Evolutionary conservation across 2,329 filamentous ascomycete species (phyloP).

Genomic region (Pseudogymnoascus pannorum): DNA sequence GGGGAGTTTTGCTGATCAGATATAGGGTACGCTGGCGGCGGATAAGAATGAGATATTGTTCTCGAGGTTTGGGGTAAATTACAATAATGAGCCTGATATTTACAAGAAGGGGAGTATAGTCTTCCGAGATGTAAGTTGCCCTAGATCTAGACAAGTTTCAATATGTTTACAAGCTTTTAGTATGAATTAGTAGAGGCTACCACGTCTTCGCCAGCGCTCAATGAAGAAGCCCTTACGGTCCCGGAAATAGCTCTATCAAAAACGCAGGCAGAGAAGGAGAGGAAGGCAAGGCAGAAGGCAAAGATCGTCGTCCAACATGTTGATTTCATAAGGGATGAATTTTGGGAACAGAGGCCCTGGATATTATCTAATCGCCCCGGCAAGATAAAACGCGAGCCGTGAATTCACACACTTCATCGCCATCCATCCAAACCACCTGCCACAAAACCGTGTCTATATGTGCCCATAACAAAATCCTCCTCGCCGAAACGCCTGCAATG

Average conservation of each 20-base stretch:
- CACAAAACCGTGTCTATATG: not conserved
- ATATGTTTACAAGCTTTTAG: conserved; percentile 32
- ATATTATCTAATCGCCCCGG: conserved; percentile 68
- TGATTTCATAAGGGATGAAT: conserved; percentile 92
- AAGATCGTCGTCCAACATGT: conserved; percentile 75
- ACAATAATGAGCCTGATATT: conserved; percentile 91
- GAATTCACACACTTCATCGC: conserved; percentile 11
- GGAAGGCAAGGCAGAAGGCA: conserved; percentile 73
- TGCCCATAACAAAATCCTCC: not conserved
- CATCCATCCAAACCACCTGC: not conserved
- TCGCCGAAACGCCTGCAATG: conserved; percentile 11
- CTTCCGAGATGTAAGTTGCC: conserved; percentile 54
- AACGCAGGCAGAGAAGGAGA: conserved; percentile 75
- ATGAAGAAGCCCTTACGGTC: conserved; percentile 35
- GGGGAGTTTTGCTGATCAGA: conserved; percentile 17
- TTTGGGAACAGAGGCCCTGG: conserved; percentile 87
- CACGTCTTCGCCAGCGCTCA: conserved; percentile 8
- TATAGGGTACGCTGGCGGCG: conserved; percentile 68
- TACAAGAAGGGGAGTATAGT: conserved; percentile 90
- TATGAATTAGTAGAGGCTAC: conserved; percentile 62
- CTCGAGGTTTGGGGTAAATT: conserved; percentile 83
- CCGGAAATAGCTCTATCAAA: conserved; percentile 58
- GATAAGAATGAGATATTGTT: conserved; percentile 98
- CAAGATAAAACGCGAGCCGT: conserved; percentile 53
- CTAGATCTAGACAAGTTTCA: not conserved